A percentile compares a stretch with the other conserved stretches of the same genome.
phyloP scores from a whole-genome alignment of 129 eudicot species.

The Artemisia tridentata region DNA sequence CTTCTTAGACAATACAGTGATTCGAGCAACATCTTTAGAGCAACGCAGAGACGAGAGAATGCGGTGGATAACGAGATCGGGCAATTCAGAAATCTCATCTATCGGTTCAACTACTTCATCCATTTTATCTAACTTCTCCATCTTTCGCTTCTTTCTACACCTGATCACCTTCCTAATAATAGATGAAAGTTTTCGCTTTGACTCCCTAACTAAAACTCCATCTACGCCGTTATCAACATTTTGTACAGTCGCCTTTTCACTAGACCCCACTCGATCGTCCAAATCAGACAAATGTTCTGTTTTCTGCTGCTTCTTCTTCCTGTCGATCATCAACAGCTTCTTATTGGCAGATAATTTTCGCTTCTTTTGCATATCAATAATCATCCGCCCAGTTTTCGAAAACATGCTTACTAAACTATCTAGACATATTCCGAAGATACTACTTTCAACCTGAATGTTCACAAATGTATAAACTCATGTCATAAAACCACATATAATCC shows the following conservation, averaged over 20 bases:
- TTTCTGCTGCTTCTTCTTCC: conserved; percentile 34
- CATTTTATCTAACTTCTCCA: conserved; percentile 18
- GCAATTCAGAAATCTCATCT: conserved; percentile 57
- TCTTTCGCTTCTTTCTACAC: conserved; percentile 41
- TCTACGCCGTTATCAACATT: conserved; percentile 15
- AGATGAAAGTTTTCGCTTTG: conserved; percentile 22
- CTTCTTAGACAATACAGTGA: conserved; percentile 45
- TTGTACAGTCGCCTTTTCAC: conserved; percentile 27
- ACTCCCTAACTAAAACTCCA: conserved; percentile 17
- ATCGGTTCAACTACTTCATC: conserved; percentile 27
- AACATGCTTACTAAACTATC: conserved; percentile 17
- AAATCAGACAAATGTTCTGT: conserved; percentile 13
- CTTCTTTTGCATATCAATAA: conserved; percentile 22
- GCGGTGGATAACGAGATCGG: conserved; percentile 53
- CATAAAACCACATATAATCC: conserved; percentile 24
- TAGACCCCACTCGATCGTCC: conserved; percentile 1
- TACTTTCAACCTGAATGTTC: conserved; percentile 35
- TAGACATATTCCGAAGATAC: conserved; percentile 18
- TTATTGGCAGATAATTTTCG: conserved; percentile 10
- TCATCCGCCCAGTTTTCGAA: conserved; percentile 27
- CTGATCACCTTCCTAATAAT: conserved; percentile 16
- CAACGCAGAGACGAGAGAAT: conserved; percentile 44
- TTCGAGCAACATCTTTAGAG: conserved; percentile 51
- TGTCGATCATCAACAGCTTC: conserved; percentile 16
- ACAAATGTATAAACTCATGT: conserved; percentile 21